phyloP scores from a whole-genome alignment of 106 monocot genomes.

The Gastrodia elata region DNA sequence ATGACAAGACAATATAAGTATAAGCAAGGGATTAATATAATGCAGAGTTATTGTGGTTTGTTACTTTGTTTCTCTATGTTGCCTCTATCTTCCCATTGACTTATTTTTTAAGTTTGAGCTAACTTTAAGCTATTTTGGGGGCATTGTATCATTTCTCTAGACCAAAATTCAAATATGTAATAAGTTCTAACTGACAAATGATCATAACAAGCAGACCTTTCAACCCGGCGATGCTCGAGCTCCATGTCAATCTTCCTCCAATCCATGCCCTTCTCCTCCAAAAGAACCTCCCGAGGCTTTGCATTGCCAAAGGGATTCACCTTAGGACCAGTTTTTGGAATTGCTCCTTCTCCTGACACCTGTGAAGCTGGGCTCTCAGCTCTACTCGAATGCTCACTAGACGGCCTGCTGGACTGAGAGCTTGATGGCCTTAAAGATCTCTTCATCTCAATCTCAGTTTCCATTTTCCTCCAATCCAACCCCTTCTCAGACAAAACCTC shows the following conservation, averaged over 20 bases:
- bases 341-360: conserved; percentile 8
- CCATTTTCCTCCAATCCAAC: conserved; percentile 55
- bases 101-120: too few species aligned
- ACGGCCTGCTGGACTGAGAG: conserved; percentile 58
- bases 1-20: too few species aligned
- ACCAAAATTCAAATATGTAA: background rate
- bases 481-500: conserved; percentile 53
- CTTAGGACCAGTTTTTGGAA: conserved; percentile 29
- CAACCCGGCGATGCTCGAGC: conserved; percentile 50
- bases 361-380: conserved; percentile 23
- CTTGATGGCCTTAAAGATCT: conserved; percentile 38
- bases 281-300: conserved; percentile 54
- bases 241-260: conserved; percentile 74
- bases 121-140: too few species aligned
- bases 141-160: too few species aligned
- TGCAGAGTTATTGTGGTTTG: too few species aligned
- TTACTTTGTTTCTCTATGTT: too few species aligned
- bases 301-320: conserved; percentile 78
- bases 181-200: background rate
- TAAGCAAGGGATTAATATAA: too few species aligned
- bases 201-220: conserved; percentile 26
- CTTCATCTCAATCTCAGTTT: conserved; percentile 39
- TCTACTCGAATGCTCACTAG: conserved; percentile 48
- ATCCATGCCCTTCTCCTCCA: conserved; percentile 58
- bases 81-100: too few species aligned